Evolutionary conservation across 1,284 basidiomycete genomes (phyloP).

Genomic region (Marasmius fiardii): DNA sequence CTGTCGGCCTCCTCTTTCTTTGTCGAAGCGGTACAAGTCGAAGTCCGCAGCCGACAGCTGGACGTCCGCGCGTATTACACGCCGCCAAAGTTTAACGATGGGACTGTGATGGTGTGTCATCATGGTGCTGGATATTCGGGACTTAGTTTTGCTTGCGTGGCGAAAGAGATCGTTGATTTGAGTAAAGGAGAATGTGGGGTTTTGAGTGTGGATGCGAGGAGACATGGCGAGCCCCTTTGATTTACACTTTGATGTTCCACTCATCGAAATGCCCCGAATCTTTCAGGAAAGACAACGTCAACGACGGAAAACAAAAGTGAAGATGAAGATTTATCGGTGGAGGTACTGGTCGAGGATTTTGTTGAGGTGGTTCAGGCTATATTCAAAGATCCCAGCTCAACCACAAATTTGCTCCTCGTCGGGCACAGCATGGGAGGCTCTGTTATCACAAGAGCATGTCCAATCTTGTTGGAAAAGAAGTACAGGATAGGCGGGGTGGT

Average conservation of each 20-base stretch:
- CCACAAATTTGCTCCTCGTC: slow-evolving; percentile 75
- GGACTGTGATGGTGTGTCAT: slow-evolving; percentile 83
- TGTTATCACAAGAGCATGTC: slow-evolving; percentile 73
- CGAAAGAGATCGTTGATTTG: slow-evolving; percentile 66
- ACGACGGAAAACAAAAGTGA: slow-evolving; percentile 48
- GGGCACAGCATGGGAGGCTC: slow-evolving; percentile 94
- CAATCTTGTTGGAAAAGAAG: slow-evolving; percentile 60
- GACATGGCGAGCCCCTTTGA: slow-evolving; percentile 69
- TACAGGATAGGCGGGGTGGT: slow-evolving; percentile 81
- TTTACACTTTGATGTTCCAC: slow-evolving; percentile 5
- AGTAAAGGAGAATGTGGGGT: slow-evolving; percentile 80
- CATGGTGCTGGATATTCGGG: slow-evolving; percentile 94
- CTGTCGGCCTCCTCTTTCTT: slow-evolving; percentile 78
- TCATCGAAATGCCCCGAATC: slow-evolving; percentile 5
- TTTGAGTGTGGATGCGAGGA: slow-evolving; percentile 79
- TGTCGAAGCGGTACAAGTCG: slow-evolving; percentile 70
- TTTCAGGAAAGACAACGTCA: slow-evolving; percentile 57
- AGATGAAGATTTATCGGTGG: slow-evolving; percentile 71
- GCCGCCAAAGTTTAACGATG: slow-evolving; percentile 43
- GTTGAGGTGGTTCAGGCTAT: slow-evolving; percentile 62
- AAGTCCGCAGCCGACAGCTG: slow-evolving; percentile 56
- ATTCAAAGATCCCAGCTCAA: slow-evolving; percentile 58
- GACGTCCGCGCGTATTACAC: slow-evolving; percentile 81
- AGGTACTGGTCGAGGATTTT: slow-evolving; percentile 71
- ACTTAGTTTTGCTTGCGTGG: slow-evolving; percentile 86